Percentiles rank a stretch among this genome's conserved stretches.
Conservation (phyloP, 257 asterid species). For the Gentiana straminea region DNA sequence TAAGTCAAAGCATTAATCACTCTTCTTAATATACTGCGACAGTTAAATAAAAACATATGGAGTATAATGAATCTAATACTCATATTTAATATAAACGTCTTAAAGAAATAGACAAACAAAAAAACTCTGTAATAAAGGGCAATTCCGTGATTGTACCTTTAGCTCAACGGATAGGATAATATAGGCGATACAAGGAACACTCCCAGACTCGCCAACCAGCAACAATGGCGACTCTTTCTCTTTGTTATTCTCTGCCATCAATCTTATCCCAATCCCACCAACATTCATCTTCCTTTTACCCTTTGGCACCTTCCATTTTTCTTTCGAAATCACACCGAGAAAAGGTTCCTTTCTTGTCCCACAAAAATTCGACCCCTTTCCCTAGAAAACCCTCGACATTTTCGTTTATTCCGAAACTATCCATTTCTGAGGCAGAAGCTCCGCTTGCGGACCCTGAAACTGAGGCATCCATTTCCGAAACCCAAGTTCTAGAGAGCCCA, state of each 20-base stretch:
- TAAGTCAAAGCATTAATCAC: no score
- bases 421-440: conserved; percentile 21
- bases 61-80: no score
- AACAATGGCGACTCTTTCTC: conserved; percentile 54
- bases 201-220: not conserved
- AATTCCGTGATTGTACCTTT: no score
- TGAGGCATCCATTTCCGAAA: not conserved
- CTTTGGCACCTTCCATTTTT: conserved; percentile 18
- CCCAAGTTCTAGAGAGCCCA: conserved; percentile 1
- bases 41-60: no score
- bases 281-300: conserved; percentile 17
- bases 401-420: conserved; percentile 35
- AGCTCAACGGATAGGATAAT: no score
- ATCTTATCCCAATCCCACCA: conserved; percentile 14
- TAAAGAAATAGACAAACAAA: no score
- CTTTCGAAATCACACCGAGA: not conserved
- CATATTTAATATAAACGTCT: no score
- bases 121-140: no score
- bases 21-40: no score
- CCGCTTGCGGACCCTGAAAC: conserved; percentile 5
- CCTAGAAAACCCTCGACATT: conserved; percentile 24
- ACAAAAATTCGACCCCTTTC: conserved; percentile 34
- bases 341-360: conserved; percentile 34
- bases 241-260: conserved; percentile 39
- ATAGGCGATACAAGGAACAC: no score